Evolutionary conservation across 2,329 filamentous ascomycete species (phyloP), one percentile per base, ranked within the genome.

Genomic region (Fusarium mangiferae): DNA sequence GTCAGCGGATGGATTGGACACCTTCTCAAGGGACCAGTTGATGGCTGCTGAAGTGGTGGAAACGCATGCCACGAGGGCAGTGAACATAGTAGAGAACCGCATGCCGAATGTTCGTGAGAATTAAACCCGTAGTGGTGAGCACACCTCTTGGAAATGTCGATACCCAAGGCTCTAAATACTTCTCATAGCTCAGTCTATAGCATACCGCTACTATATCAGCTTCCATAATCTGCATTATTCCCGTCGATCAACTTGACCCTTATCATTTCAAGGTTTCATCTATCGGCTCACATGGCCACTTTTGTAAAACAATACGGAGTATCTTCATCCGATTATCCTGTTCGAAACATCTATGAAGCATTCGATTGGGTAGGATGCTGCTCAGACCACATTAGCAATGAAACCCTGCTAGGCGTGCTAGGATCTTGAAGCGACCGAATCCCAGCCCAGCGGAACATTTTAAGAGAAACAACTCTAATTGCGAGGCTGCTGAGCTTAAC

Each of bases 1-100:
- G 76, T 87, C 85, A 1, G 79, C 57, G 0, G 83, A 81, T 1
- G 85, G 85, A 72, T 81, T 85, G n/a, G 79, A 36, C 3, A 78
- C 77, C 55, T 81, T 83, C 41, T 82, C 67, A 1, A 87, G 72
- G 0, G 78, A 75, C 81, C 81, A 87, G 46, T 76, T 83, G 36
- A 87, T 76, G 10, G 81, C 77, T 15, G 80, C 84, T 0, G 83
- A 82, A 42, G 80, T 79, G 20, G 77, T 67, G 35, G 80, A 79
- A 59, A 78, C 78, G 68, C 77, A 83, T 15, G 69, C 72, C 63
- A 79, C 70, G 22, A 78, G 62, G 41, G 80, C 68, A 14, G 80
- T 60, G 51, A 80, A 36, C 8, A 66, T 51, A 33, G 82, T 51
- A 49, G 80, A 78, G 70, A 82, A 70, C 38, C 79, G 83, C 84